Conservation (phyloP, 2,329 filamentous ascomycete species). For the Raffaelea arxii region DNA sequence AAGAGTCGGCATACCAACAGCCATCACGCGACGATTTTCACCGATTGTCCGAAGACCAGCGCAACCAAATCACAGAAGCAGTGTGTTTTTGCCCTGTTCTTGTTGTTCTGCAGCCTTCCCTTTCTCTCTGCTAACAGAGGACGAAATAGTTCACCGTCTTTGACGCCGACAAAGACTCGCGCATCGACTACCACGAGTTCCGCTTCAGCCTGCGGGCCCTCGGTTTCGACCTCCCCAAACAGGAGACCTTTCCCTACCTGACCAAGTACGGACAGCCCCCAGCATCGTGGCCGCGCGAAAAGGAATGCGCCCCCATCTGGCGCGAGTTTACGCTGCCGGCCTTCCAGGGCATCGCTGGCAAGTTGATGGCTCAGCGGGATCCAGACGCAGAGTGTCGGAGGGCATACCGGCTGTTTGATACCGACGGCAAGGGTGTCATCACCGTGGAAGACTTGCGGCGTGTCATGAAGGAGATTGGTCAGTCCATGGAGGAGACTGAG, state of each 20-base stretch:
- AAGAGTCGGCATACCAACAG: constrained; percentile 17
- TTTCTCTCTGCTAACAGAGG: background rate
- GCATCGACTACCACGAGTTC: constrained; percentile 96
- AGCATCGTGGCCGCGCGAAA: constrained; percentile 44
- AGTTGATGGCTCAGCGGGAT: constrained; percentile 71
- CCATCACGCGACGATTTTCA: constrained; percentile 25
- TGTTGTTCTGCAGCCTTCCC: background rate
- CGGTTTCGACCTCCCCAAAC: constrained; percentile 83
- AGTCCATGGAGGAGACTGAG: constrained; percentile 88
- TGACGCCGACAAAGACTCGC: constrained; percentile 88
- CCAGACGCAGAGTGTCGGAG: constrained; percentile 84
- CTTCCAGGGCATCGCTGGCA: constrained; percentile 69
- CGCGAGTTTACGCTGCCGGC: constrained; percentile 63
- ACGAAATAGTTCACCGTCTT: constrained; percentile 97
- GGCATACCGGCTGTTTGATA: constrained; percentile 89
- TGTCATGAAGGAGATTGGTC: constrained; percentile 83
- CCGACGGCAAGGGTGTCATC: constrained; percentile 84
- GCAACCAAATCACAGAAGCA: constrained; percentile 88
- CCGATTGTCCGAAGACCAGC: constrained; percentile 71
- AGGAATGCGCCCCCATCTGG: constrained; percentile 50
- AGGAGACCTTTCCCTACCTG: constrained; percentile 72
- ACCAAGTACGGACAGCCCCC: constrained; percentile 69
- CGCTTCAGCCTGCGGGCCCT: constrained; percentile 93
- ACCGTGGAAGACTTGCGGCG: constrained; percentile 78
- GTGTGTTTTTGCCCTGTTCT: constrained; percentile 30